Evolutionary conservation across 1,284 basidiomycete genomes (phyloP).

Genomic region (Melanopsichium pennsylvanicum): DNA sequence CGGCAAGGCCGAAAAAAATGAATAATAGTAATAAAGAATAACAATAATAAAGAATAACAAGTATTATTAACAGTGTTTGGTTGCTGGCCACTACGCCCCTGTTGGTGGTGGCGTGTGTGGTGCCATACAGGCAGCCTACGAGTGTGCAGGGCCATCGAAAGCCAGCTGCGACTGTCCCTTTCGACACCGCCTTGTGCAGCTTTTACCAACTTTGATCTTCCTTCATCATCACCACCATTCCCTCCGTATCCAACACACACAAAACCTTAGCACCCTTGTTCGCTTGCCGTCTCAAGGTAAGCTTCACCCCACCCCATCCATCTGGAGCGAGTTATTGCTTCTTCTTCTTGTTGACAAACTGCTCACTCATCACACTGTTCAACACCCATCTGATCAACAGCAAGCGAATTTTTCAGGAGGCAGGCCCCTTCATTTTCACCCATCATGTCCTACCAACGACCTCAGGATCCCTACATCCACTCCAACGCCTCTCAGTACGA

Average conservation of each 20-base stretch:
- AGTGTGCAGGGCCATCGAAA: too few species aligned
- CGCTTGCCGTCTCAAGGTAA: conserved; percentile 16
- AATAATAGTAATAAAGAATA: too few species aligned
- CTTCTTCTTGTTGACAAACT: too few species aligned
- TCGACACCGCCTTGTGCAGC: conserved; percentile 1
- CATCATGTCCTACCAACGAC: conserved; percentile 57
- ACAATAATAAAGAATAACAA: too few species aligned
- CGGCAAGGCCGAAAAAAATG: too few species aligned
- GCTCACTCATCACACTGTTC: neutral
- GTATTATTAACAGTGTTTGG: too few species aligned
- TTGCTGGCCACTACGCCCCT: too few species aligned
- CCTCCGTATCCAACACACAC: neutral
- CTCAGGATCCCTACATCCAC: conserved; percentile 58
- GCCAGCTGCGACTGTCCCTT: too few species aligned
- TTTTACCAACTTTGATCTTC: neutral
- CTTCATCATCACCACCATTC: conserved; percentile 4
- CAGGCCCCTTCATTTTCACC: conserved; percentile 11
- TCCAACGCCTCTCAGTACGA: conserved; percentile 62
- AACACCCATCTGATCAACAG: too few species aligned
- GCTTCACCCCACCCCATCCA: neutral
- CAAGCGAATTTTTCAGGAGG: conserved; percentile 17
- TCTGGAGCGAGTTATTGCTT: too few species aligned
- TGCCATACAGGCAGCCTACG: too few species aligned
- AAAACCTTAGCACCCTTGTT: conserved; percentile 2
- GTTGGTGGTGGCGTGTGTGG: too few species aligned